These are phyloP conservation scores for Berberis thunbergii DNA, from an alignment of 164 flowering plant genomes.

Conservation along the genomic window DNA sequence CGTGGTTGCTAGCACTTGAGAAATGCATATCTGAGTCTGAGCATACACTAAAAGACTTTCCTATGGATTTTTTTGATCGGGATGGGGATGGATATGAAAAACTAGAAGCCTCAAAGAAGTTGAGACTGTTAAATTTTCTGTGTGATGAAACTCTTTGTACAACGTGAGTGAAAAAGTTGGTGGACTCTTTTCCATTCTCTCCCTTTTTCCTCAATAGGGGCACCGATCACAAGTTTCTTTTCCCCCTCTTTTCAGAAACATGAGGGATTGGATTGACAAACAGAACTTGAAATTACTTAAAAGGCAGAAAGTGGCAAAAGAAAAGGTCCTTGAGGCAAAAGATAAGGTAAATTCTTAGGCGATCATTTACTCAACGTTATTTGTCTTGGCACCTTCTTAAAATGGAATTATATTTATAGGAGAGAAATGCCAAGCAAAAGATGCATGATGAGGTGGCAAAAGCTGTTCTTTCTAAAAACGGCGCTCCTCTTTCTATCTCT, in stretches of 20 bases:
- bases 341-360: slow-evolving; percentile 37
- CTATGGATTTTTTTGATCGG: slow-evolving; percentile 20
- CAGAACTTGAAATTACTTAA: slow-evolving; percentile 33
- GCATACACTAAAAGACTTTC: slow-evolving; percentile 24
- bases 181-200: neutral
- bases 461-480: slow-evolving; percentile 36
- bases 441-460: slow-evolving; percentile 53
- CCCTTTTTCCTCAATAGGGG: neutral
- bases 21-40: slow-evolving; percentile 42
- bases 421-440: slow-evolving; percentile 42
- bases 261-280: slow-evolving; percentile 64
- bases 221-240: neutral
- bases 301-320: slow-evolving; percentile 45
- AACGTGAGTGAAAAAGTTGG: slow-evolving; percentile 33
- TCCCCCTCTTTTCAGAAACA: slow-evolving; percentile 25
- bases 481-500: slow-evolving; percentile 40
- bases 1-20: slow-evolving; percentile 56
- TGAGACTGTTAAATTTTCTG: slow-evolving; percentile 53
- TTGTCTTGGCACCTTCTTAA: neutral
- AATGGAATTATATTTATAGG: slow-evolving; percentile 24
- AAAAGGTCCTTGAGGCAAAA: slow-evolving; percentile 45
- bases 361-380: neutral
- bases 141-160: slow-evolving; percentile 80
- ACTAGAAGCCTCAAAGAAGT: slow-evolving; percentile 45
- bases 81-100: slow-evolving; percentile 35